Base-by-base conservation (phyloP, 2,329 filamentous ascomycete species). In the Neurospora crassa region DNA sequence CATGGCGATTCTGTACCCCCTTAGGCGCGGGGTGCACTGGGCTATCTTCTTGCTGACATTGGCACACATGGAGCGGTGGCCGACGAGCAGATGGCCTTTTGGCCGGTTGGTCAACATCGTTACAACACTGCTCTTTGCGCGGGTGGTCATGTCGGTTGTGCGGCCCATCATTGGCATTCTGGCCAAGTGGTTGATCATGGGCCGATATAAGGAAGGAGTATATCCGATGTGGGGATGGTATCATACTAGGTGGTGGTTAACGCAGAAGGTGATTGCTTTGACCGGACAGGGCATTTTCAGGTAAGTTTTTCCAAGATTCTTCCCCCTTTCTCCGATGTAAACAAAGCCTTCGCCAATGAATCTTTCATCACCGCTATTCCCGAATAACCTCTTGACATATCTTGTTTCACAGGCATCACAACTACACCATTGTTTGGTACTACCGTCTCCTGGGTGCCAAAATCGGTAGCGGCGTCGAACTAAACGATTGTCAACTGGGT, bases 171-270 rank as follows among this genome's bases (percentile, higher is more conserved):
- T 84, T 29, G 85, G 82, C n/a, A 86, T 88, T 34, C 53, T 79
- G 2, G 79, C 82, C 68, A 88, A 88, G 76, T 88, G 86, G 87
- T 67, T 84, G 6, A 79, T 88, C 69, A 84, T 88, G 59, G 87
- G 87, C 12, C 82, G 82, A 1, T 84, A 87, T 75, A 80, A 79
- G 43, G 82, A 86, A 75, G 87, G 87, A 0, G 76, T 87, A 2
- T 88, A 85, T 74, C 86, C 87, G 1, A 89, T 89, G 86, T 89
- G 87, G 87, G 86, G 85, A 1, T 73, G 76, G 1, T 88, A 88
- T 74, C 86, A 88, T 76, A 88, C 85, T 0, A 81, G 85, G 10
- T 89, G 87, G 87, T 89, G 87, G 87, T 74, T 88, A 70, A 83
- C 84, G 1, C 83, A 88, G 75, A 88, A 88, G 78, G 82, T 83